A percentile compares a stretch with the other conserved stretches of the same genome.
phyloP scores from a whole-genome alignment of 2,329 filamentous ascomycete genomes.

The Trichophyton benhamiae region DNA sequence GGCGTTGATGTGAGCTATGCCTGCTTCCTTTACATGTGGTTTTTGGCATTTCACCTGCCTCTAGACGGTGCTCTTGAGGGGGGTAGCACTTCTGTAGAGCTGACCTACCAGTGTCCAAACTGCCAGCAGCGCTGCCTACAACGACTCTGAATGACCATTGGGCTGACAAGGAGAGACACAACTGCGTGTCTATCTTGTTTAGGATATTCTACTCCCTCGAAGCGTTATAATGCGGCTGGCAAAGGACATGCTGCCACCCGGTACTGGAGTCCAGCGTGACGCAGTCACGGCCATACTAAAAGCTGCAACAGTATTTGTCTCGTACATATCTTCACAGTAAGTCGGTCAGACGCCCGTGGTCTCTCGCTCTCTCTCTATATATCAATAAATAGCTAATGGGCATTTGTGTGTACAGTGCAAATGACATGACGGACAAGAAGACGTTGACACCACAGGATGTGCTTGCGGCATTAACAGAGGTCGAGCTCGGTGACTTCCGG shows the following conservation, averaged over 20 bases:
- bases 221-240: constrained; percentile 50
- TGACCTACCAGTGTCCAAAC: not conserved
- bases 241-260: constrained; percentile 51
- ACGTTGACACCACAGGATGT: constrained; percentile 51
- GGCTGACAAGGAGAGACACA: not conserved
- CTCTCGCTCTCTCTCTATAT: too few species aligned
- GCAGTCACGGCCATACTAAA: constrained; percentile 52
- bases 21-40: not conserved
- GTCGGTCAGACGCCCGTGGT: constrained; percentile 13
- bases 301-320: constrained; percentile 55
- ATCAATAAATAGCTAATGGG: too few species aligned
- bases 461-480: constrained; percentile 46
- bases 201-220: constrained; percentile 52
- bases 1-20: not conserved
- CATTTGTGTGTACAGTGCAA: constrained; percentile 36
- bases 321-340: constrained; percentile 49
- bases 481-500: constrained; percentile 50
- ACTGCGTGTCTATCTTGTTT: not conserved
- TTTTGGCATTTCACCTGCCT: not conserved
- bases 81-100: not conserved
- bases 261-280: constrained; percentile 55
- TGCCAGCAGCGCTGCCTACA: not conserved
- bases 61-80: not conserved
- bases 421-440: constrained; percentile 50
- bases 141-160: not conserved